These are phyloP conservation scores for Colletotrichum nymphaeae DNA, from an alignment of 2,329 filamentous ascomycete genomes.

Conservation along the genomic window DNA sequence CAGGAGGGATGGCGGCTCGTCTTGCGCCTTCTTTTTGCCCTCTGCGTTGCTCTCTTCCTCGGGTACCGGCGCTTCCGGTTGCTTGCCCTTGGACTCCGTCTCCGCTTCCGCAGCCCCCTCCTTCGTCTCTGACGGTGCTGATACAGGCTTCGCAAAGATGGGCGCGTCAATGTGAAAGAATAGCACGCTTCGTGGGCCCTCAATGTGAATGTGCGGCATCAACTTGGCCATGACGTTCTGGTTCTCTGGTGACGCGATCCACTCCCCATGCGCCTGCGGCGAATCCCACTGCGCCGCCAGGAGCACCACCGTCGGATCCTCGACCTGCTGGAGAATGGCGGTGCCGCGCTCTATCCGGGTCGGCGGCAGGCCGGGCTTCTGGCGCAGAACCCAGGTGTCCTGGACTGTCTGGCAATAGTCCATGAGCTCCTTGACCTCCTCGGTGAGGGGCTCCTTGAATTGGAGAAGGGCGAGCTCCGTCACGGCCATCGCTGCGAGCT, in stretches of 20 bases:
- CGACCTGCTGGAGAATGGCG: slow-evolving; percentile 48
- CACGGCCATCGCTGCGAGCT: slow-evolving; percentile 45
- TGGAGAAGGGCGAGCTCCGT: slow-evolving; percentile 53
- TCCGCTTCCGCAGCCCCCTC: neutral
- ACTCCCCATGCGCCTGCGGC: slow-evolving; percentile 52
- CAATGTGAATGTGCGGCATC: slow-evolving; percentile 45
- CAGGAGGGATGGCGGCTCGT: slow-evolving; percentile 21
- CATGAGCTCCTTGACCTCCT: slow-evolving; percentile 47
- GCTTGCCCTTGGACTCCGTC: slow-evolving; percentile 11
- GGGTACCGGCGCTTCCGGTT: slow-evolving; percentile 3
- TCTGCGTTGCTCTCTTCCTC: slow-evolving; percentile 14
- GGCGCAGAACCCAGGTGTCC: slow-evolving; percentile 52
- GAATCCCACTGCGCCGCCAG: slow-evolving; percentile 59
- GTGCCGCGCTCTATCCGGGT: slow-evolving; percentile 48
- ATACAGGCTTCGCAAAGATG: slow-evolving; percentile 34
- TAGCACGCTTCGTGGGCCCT: slow-evolving; percentile 45
- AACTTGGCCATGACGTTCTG: slow-evolving; percentile 47
- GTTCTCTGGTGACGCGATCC: slow-evolving; percentile 57
- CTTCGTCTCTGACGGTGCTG: slow-evolving; percentile 4
- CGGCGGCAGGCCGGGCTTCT: slow-evolving; percentile 48
- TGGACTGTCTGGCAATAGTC: slow-evolving; percentile 48
- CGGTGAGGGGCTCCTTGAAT: slow-evolving; percentile 43
- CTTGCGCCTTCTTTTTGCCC: slow-evolving; percentile 26
- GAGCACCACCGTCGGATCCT: slow-evolving; percentile 51
- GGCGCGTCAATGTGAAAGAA: slow-evolving; percentile 55